Evolutionary conservation across 1,284 basidiomycete species (phyloP), one percentile per base, ranked within the genome.

Genomic region (Mycena citricolor): DNA sequence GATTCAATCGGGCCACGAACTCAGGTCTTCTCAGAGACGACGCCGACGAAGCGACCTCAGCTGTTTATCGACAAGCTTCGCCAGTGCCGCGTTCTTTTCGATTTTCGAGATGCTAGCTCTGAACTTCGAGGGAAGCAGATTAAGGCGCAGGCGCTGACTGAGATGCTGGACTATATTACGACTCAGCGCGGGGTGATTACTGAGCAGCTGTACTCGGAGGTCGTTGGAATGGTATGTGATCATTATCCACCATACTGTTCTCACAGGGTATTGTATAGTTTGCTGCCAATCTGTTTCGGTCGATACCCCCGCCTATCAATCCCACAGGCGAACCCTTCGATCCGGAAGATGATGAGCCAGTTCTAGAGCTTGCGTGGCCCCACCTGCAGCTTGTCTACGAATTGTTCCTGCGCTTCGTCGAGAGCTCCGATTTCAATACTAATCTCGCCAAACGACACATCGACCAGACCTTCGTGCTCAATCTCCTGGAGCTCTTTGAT

Each of bases 331-430:
- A 99, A 62, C 94, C 94, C 1, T 99, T 97, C 61, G 97, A 99
- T 65, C 97, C 97, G 11, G 97, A 99, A 69, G 97, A 99, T 71
- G 97, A 99, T 60, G 97, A 99, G 59, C 97, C 97, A 6, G 95
- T 99, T 4, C 80, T 99, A 51, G 97, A 99, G 65, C 86, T 99
- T 42, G 97, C 97, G 13, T 99, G 97, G 97, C 97, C 97, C 22
- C 97, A 99, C 66, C 80, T 99, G 43, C 95, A 99, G 69, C 95
- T 99, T 55, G 97, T 99, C 40, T 99, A 99, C 71, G 97, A 99
- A 68, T 98, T 99, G 70, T 99, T 99, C 83, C 83, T 99, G 26
- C 90, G 97, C 43, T 99, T 99, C 61, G 91, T 99, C 49, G 97
- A 99, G 69, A 92, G 86, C 60, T 89, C 91, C 11, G 97, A 99